Base-by-base conservation (phyloP, 2,329 filamentous ascomycete genomes). In the Hypoxylon sp. region DNA sequence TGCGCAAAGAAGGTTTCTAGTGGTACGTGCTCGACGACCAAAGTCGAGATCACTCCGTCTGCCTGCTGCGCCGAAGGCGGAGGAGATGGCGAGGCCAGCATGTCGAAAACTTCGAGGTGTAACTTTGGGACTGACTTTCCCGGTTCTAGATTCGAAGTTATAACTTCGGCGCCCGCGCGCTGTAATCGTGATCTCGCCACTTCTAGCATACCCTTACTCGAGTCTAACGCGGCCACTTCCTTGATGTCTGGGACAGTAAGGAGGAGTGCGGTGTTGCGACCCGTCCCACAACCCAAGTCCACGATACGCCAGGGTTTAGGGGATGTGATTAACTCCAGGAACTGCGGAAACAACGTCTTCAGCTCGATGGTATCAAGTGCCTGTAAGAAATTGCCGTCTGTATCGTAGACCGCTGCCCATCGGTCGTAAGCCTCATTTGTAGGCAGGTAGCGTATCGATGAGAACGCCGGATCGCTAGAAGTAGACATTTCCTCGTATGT, bases 281-380 rank as follows among this genome's bases (percentile, higher is more conserved):
- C 89, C 0, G 89, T 91, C 1, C 89, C 89, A 72, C 88, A 90
- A 23, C 89, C 89, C 1, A 91, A 79, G 71, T 91, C 89, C n/a
- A 90, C 79, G 28, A 89, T 71, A 32, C 79, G 82, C 56, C 81
- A 69, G 1, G 75, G 73, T 45, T 72, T 71, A 41, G 71, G 51
- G 14, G 70, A 69, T 43, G 60, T 65, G 49, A 81, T 73, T 10
- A 75, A 73, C 2, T 72, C 63, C 2, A 89, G 71, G 48, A 88
- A 84, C 0, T 75, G 68, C 0, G 86, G 84, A 0, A 91, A 81
- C 0, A 89, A 74, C 1, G 74, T 73, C 13, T 77, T 74, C 72
- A 91, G 82, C 73, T 90, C 85, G 13, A 84, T 69, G 41, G 87
- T 85, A 74, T 92, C 90, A 17, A 91, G 82, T 1, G 84, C 83